A percentile compares a stretch with the other conserved stretches of the same genome.
Evolutionary conservation across 805 yeast species (phyloP).

Genomic region (Metschnikowia anglica): DNA sequence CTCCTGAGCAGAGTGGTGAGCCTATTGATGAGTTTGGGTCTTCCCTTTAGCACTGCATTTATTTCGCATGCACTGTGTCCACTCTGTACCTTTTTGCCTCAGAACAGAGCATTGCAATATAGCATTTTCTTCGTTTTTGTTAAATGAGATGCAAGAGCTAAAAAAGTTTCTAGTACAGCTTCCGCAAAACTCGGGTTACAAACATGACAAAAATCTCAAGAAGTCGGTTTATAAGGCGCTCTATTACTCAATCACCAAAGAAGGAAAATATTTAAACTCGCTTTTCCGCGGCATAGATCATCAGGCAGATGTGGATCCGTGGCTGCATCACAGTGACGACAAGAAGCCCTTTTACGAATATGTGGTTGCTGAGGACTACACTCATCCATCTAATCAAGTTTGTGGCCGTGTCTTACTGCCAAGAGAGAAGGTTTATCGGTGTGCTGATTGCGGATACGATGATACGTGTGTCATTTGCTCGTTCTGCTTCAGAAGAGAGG

Average conservation of each 20-base stretch:
- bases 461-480: slow-evolving; percentile 76
- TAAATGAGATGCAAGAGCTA: slow-evolving; percentile 5
- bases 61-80: too few relatives aligned
- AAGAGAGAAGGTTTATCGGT: slow-evolving; percentile 69
- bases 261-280: slow-evolving; percentile 15
- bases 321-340: slow-evolving; percentile 2
- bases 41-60: neutral
- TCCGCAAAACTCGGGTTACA: slow-evolving; percentile 10
- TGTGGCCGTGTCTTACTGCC: slow-evolving; percentile 63
- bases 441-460: slow-evolving; percentile 75
- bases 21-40: too few relatives aligned
- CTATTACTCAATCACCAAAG: slow-evolving; percentile 27
- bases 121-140: too few relatives aligned
- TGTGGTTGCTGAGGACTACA: slow-evolving; percentile 15
- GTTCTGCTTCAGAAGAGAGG: slow-evolving; percentile 66
- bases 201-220: slow-evolving; percentile 8
- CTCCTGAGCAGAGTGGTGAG: too few relatives aligned
- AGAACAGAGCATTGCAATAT: too few relatives aligned
- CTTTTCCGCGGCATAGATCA: slow-evolving; percentile 17
- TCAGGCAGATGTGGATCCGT: slow-evolving; percentile 5
- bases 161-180: slow-evolving; percentile 9
- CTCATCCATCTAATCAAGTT: slow-evolving; percentile 57
- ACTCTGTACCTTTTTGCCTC: too few relatives aligned
- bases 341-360: slow-evolving; percentile 13
- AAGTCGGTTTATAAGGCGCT: slow-evolving; percentile 28